A percentile compares a stretch with the other conserved stretches of the same genome.
These are phyloP conservation scores for Phialophora tarda DNA, from an alignment of 2,329 filamentous ascomycete species.

Conservation along the genomic window DNA sequence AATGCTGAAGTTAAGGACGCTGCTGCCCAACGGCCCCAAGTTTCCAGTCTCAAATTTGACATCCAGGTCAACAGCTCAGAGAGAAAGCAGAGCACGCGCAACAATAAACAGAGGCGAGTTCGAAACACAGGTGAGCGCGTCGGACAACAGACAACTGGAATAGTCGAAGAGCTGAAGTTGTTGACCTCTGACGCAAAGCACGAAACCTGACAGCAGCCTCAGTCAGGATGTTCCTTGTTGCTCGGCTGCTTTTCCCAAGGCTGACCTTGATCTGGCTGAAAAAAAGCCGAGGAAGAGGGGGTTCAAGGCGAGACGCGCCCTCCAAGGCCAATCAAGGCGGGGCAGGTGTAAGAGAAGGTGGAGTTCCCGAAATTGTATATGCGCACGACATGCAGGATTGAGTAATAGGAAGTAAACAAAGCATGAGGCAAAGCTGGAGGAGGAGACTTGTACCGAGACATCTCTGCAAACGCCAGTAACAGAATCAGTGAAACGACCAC, in stretches of 20 bases:
- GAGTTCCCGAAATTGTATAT: conserved; percentile 36
- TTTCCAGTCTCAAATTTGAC: conserved; percentile 14
- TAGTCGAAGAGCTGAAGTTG: conserved; percentile 21
- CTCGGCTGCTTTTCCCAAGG: conserved; percentile 5
- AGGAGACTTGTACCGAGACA: conserved; percentile 13
- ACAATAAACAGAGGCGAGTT: conserved; percentile 11
- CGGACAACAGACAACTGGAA: conserved; percentile 6
- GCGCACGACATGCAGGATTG: conserved; percentile 26
- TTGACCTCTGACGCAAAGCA: conserved; percentile 28
- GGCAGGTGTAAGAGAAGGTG: conserved; percentile 31
- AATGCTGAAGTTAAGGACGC: not conserved
- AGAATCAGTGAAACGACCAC: conserved; percentile 8
- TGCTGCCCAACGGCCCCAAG: not conserved
- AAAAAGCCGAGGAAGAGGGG: conserved; percentile 12
- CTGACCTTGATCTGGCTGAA: conserved; percentile 12
- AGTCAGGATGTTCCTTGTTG: conserved; percentile 27
- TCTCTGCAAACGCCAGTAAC: conserved; percentile 6
- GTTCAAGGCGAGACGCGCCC: conserved; percentile 24
- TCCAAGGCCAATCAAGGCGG: conserved; percentile 25
- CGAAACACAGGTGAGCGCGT: conserved; percentile 5
- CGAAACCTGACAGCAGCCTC: conserved; percentile 21
- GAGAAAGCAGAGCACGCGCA: conserved; percentile 10
- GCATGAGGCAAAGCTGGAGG: conserved; percentile 11
- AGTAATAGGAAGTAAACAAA: conserved; percentile 28
- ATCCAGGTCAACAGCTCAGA: conserved; percentile 16